Conservation (phyloP, 2,329 filamentous ascomycete species). For the Botrytis galanthina region DNA sequence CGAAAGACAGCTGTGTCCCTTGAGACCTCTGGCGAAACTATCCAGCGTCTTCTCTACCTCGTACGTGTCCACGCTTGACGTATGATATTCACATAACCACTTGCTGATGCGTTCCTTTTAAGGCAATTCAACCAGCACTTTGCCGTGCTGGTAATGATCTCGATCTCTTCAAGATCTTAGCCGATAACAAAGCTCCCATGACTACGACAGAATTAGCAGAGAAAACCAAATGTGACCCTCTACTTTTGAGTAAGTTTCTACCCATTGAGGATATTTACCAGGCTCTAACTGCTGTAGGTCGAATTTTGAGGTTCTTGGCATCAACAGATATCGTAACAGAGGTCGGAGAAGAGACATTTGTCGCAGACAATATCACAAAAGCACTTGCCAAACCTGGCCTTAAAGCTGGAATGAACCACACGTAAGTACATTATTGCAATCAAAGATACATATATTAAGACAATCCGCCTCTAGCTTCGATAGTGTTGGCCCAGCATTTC, state of each 20-base stretch:
- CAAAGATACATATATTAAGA: background rate
- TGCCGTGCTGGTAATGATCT: conserved; percentile 5
- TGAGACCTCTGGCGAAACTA: background rate
- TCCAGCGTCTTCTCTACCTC: background rate
- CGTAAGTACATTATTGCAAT: background rate
- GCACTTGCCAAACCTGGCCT: background rate
- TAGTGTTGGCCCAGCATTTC: background rate
- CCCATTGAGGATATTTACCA: background rate
- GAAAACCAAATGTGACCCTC: background rate
- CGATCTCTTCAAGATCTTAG: background rate
- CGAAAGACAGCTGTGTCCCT: background rate
- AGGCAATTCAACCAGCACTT: conserved; percentile 1
- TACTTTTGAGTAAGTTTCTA: background rate
- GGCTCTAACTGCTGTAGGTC: background rate
- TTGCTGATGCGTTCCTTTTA: background rate
- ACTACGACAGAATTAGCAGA: background rate
- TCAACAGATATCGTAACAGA: background rate
- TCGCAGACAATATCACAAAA: background rate
- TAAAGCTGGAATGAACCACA: conserved; percentile 8
- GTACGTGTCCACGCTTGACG: background rate
- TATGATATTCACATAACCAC: background rate
- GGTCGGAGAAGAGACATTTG: background rate
- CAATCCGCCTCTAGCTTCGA: background rate
- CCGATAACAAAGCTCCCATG: background rate
- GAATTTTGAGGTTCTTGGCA: background rate